phyloP scores from a whole-genome alignment of 345 rosid genomes.

The rapeseed (Brassica napus) region Da-Ae NC_063446.1:67369001-67369500 shows the following conservation, averaged over 20 bases:
- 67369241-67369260: slow-evolving; percentile 69
- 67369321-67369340: slow-evolving; percentile 2
- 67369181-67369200: slow-evolving; percentile 4
- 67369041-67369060: slow-evolving; percentile 67
- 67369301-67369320: not conserved
- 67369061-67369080: slow-evolving; percentile 80
- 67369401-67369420: slow-evolving; percentile 42
- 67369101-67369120: slow-evolving; percentile 85
- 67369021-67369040: not conserved
- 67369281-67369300: slow-evolving; percentile 19
- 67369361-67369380: slow-evolving; percentile 54
- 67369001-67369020: not conserved
- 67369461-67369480: slow-evolving; percentile 50
- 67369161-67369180: not conserved
- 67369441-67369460: slow-evolving; percentile 50
- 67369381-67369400: slow-evolving; percentile 59
- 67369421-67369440: slow-evolving; percentile 39
- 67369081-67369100: slow-evolving; percentile 56
- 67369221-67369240: slow-evolving; percentile 52
- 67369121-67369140: slow-evolving; percentile 82
- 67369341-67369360: not conserved
- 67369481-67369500: slow-evolving; percentile 11
- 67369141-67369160: slow-evolving; percentile 7
- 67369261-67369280: slow-evolving; percentile 94
- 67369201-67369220: slow-evolving; percentile 51